phyloP scores from a whole-genome alignment of 257 asterid genomes.

The Nemophila menziesii region DNA sequence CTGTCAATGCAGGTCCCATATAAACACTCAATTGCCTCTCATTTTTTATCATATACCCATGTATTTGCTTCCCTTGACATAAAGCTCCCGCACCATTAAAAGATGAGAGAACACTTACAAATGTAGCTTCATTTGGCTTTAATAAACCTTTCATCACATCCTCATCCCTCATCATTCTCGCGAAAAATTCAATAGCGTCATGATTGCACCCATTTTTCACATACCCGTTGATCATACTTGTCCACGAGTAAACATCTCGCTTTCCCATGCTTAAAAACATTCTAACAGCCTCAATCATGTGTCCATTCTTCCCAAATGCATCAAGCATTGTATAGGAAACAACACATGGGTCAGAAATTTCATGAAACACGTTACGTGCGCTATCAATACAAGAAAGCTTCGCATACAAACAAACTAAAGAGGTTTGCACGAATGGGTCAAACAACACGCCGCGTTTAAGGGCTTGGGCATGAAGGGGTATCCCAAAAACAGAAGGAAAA shows the following conservation, averaged over 20 bases:
- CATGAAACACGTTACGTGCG: too few species aligned
- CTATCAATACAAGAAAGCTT: too few species aligned
- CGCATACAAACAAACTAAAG: too few species aligned
- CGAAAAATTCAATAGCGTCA: constrained; percentile 33
- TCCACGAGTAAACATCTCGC: constrained; percentile 37
- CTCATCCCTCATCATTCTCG: constrained; percentile 31
- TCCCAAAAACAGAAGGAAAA: too few species aligned
- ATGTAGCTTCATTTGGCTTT: constrained; percentile 34
- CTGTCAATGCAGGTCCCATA: constrained; percentile 24
- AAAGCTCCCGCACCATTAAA: constrained; percentile 24
- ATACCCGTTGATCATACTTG: constrained; percentile 26
- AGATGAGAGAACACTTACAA: constrained; percentile 32
- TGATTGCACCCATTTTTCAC: constrained; percentile 24
- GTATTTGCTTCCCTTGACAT: constrained; percentile 27
- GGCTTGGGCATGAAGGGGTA: too few species aligned
- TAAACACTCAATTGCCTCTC: constrained; percentile 20
- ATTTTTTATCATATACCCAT: constrained; percentile 24
- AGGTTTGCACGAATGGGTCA: too few species aligned
- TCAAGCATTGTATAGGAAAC: too few species aligned
- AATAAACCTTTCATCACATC: too few species aligned
- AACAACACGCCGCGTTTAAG: too few species aligned
- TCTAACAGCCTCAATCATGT: constrained; percentile 28
- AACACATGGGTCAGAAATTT: too few species aligned
- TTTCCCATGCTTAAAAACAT: constrained; percentile 22
- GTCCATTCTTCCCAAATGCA: too few species aligned